Evolutionary conservation across 805 yeast genomes (phyloP), one percentile per base, ranked within the genome.

Genomic region (Wickerhamiella lipophila): DNA sequence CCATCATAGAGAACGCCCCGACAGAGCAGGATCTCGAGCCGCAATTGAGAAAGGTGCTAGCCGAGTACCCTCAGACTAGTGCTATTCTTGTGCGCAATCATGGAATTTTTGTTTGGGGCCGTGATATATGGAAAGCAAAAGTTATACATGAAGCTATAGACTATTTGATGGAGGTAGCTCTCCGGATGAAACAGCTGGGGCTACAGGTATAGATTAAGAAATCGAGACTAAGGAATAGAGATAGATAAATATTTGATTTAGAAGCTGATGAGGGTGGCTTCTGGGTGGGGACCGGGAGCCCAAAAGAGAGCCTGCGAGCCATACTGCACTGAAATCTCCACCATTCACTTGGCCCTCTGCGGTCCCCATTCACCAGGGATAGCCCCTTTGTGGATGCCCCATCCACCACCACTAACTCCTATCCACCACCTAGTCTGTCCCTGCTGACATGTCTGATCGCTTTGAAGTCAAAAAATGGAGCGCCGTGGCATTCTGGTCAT

Each of bases 401-500:
- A n/a, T n/a, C n/a, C n/a, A n/a, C n/a, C n/a, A n/a, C n/a, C n/a
- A n/a, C 32, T 13, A 11, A 13, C 11, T 11, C 32, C 6, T 13
- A 29, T 13, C n/a, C 12, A 36, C 41, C 26, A 25, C 15, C 38
- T 15, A 4, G 5, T n/a, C 34, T n/a, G 4, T n/a, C 5, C 19
- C 19, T 32, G 19, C 38, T 32, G 22, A 22, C 21, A 44, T 44
- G 47, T 44, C 47, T 32, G 48, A 45, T 21, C 54, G 84, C 58
- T 88, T 92, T 59, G 96, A 89, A 63, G 88, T 92, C 36, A 84
- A 86, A 63, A 92, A 88, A 70, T 89, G 98, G 97, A 87, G 95
- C 12, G 97, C 97, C 0, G 98, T 92, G 44, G 97, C 97, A n/a
- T 86, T 92, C 63, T 92, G 99, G 99, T 86, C 96, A 0, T 92